Evolutionary conservation across 2,329 filamentous ascomycete genomes (phyloP).

Genomic region (Chalara sp.): DNA sequence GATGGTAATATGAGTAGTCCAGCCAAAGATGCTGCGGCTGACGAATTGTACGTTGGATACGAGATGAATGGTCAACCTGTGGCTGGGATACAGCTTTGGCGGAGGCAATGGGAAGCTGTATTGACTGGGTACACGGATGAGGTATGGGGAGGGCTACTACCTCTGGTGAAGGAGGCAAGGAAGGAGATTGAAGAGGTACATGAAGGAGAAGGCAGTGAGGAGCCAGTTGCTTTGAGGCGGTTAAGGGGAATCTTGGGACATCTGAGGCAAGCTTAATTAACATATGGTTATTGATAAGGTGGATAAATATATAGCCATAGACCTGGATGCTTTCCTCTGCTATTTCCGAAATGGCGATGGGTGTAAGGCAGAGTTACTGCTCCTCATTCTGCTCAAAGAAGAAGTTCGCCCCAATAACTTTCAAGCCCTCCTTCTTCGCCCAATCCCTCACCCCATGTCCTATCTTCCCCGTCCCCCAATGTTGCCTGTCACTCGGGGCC

Average conservation of each 20-base stretch:
- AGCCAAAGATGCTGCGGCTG: neutral
- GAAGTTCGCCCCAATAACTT: constrained; percentile 36
- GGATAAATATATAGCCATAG: neutral
- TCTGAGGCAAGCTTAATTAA: constrained; percentile 8
- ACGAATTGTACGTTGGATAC: neutral
- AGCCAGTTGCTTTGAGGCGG: constrained; percentile 11
- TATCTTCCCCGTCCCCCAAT: constrained; percentile 46
- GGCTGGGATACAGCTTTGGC: constrained; percentile 34
- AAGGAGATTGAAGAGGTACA: constrained; percentile 44
- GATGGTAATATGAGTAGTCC: neutral
- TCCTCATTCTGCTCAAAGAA: constrained; percentile 35
- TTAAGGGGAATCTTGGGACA: constrained; percentile 18
- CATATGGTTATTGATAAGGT: neutral
- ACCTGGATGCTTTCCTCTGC: neutral
- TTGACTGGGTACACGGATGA: constrained; percentile 54
- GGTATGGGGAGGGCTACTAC: constrained; percentile 59
- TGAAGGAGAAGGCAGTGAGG: constrained; percentile 11
- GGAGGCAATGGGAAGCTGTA: constrained; percentile 49
- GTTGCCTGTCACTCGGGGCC: constrained; percentile 40
- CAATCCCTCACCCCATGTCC: constrained; percentile 44
- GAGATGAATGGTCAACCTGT: neutral
- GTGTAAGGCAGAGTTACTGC: constrained; percentile 24
- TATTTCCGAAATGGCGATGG: neutral
- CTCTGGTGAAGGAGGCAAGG: constrained; percentile 48
- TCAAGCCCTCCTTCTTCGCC: constrained; percentile 40